These are phyloP conservation scores for Scenedesmus sp. DNA, from an alignment of 163 green algal species.

Conservation along the genomic window DNA sequence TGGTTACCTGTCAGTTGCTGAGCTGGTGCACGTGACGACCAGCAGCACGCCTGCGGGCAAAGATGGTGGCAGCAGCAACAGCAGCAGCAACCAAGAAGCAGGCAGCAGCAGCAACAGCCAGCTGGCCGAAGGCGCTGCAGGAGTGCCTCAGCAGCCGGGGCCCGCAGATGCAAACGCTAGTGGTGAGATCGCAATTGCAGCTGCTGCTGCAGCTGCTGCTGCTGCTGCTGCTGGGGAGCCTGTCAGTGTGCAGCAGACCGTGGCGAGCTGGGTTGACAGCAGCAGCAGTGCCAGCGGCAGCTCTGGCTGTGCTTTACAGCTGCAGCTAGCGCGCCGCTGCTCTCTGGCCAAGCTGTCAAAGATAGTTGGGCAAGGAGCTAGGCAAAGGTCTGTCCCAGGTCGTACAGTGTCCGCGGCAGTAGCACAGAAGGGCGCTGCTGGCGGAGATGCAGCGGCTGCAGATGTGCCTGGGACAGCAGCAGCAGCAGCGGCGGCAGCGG, in stretches of 20 bases:
- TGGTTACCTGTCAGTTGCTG: not conserved
- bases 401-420: not conserved
- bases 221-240: not conserved
- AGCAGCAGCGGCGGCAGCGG: not conserved
- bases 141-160: not conserved
- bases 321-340: not conserved
- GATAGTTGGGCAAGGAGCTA: not conserved
- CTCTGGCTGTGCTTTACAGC: not conserved
- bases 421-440: not conserved
- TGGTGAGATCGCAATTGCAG: not conserved
- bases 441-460: not conserved
- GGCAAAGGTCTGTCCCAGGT: not conserved
- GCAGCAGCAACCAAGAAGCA: not conserved
- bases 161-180: no score
- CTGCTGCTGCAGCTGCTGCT: not conserved
- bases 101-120: not conserved
- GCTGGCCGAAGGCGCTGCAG: not conserved
- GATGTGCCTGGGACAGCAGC: not conserved
- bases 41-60: not conserved
- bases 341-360: not conserved
- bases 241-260: not conserved
- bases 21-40: not conserved
- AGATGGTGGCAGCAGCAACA: not conserved
- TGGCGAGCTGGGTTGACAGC: not conserved
- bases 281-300: not conserved